Conservation (phyloP, 169 alveolate species). For the Babesia bigemina region DNA sequence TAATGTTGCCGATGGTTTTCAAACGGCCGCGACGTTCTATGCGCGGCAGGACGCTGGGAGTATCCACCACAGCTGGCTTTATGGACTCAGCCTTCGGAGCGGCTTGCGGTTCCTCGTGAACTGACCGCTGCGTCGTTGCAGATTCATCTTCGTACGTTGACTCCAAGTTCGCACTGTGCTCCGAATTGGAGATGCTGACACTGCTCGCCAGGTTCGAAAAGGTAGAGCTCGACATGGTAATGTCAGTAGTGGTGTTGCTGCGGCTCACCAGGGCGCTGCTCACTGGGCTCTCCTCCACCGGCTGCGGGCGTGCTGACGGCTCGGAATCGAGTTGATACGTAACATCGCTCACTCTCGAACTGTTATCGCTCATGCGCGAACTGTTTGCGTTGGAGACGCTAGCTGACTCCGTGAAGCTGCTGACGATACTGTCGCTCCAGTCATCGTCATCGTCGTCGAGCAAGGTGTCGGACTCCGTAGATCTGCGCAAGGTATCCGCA, state of each 20-base stretch:
- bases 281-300: neutral
- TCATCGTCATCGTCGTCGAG: slow-evolving; percentile 4
- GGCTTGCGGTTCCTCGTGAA: too few species aligned
- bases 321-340: neutral
- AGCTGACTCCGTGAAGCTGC: neutral
- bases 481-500: neutral
- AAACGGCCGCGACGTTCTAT: neutral
- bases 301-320: neutral
- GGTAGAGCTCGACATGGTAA: neutral
- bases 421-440: slow-evolving; percentile 22
- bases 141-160: neutral
- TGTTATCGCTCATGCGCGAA: too few species aligned
- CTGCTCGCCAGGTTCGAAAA: neutral
- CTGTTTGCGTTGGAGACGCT: too few species aligned
- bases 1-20: neutral
- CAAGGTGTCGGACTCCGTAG: neutral
- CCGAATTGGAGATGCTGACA: neutral
- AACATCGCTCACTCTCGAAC: too few species aligned
- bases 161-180: neutral
- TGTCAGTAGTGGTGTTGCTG: neutral
- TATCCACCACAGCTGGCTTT: too few species aligned
- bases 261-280: slow-evolving; percentile 8
- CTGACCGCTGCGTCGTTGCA: too few species aligned
- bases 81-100: too few species aligned
- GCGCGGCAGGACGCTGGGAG: too few species aligned